Conservation (phyloP, 148 eudicot genomes). For the Arctostaphylos glauca region DNA sequence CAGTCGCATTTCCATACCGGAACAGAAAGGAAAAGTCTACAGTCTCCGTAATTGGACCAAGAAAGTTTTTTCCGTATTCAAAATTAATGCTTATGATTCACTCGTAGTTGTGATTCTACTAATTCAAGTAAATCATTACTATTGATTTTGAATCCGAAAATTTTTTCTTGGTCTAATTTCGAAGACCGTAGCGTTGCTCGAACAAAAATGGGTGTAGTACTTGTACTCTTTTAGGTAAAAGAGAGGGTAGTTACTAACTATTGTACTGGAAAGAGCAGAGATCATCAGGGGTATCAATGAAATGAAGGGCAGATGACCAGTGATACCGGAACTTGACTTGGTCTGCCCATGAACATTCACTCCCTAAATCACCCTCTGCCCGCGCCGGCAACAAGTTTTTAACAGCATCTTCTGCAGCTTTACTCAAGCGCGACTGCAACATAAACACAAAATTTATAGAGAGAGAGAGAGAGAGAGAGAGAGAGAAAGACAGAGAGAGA, state of each 20-base stretch:
- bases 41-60: too few relatives aligned
- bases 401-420: constrained; percentile 60
- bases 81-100: too few relatives aligned
- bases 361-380: constrained; percentile 35
- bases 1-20: too few relatives aligned
- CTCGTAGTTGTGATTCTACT: too few relatives aligned
- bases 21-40: too few relatives aligned
- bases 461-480: background rate
- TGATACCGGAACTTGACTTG: constrained; percentile 63
- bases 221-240: background rate
- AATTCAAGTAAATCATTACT: too few relatives aligned
- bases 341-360: constrained; percentile 67
- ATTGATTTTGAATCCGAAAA: too few relatives aligned
- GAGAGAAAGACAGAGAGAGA: background rate
- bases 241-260: constrained; percentile 32
- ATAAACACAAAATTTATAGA: background rate
- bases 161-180: too few relatives aligned
- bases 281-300: constrained; percentile 69
- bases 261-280: constrained; percentile 60
- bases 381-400: constrained; percentile 41
- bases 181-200: too few relatives aligned
- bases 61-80: too few relatives aligned
- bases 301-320: constrained; percentile 84
- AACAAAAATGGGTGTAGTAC: too few relatives aligned
- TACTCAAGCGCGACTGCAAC: constrained; percentile 54